phyloP scores from a whole-genome alignment of 495 filamentous ascomycete species.

The Mytilinidion resinicola region DNA sequence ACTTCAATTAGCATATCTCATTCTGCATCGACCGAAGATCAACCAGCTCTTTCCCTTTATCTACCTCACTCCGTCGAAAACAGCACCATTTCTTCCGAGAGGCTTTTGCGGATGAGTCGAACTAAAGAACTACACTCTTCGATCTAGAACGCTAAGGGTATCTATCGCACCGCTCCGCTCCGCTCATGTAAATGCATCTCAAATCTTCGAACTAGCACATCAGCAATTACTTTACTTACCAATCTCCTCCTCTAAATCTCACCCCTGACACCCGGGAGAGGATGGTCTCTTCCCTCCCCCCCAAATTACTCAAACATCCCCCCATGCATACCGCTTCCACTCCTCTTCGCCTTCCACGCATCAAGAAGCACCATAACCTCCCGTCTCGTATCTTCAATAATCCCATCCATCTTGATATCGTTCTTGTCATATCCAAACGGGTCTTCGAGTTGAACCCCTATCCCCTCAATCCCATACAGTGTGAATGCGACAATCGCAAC shows the following conservation, averaged over 20 bases:
- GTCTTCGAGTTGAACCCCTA: slow-evolving; percentile 67
- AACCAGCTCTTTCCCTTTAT: too few species aligned
- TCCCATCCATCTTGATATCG: slow-evolving; percentile 74
- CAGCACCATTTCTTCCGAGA: too few species aligned
- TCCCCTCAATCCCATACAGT: slow-evolving; percentile 68
- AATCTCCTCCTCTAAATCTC: neutral
- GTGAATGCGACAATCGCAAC: slow-evolving; percentile 65
- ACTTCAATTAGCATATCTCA: too few species aligned
- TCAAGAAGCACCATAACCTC: slow-evolving; percentile 59
- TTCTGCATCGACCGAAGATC: too few species aligned
- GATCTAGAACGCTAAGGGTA: too few species aligned
- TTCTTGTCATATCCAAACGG: slow-evolving; percentile 70
- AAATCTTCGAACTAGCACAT: neutral
- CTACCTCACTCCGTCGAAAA: too few species aligned
- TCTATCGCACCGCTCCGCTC: too few species aligned
- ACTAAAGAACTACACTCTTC: too few species aligned
- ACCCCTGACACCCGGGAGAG: too few species aligned
- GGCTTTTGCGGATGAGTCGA: too few species aligned
- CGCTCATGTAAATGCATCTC: too few species aligned
- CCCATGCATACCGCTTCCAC: neutral
- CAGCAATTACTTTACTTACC: neutral
- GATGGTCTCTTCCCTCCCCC: neutral
- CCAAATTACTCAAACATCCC: slow-evolving; percentile 24
- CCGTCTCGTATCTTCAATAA: slow-evolving; percentile 58
- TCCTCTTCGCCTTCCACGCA: slow-evolving; percentile 46